Evolutionary conservation across 2,329 filamentous ascomycete species (phyloP).

Genomic region (Sporothrix humicola): DNA sequence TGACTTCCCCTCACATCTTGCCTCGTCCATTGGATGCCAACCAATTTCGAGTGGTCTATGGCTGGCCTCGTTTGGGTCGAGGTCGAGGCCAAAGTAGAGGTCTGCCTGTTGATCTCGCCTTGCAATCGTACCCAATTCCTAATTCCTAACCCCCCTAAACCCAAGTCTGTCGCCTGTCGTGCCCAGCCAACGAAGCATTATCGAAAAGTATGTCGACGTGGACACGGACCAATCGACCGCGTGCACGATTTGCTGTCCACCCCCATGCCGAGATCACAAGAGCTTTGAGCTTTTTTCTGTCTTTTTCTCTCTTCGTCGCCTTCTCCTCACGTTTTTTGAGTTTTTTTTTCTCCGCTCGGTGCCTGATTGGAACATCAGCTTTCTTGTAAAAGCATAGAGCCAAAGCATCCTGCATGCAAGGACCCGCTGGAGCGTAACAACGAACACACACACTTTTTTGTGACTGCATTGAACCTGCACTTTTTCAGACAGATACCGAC

Average conservation of each 20-base stretch:
- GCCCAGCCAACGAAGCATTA: constrained; percentile 5
- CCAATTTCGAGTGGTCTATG: not conserved
- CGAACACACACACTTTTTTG: not conserved
- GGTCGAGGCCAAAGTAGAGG: not conserved
- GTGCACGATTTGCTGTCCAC: constrained; percentile 42
- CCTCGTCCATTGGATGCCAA: not conserved
- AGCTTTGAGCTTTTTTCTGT: constrained; percentile 40
- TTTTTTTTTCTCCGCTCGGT: constrained; percentile 22
- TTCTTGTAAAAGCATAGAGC: not conserved
- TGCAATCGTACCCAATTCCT: no score
- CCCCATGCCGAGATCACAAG: constrained; percentile 43
- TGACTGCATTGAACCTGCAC: not conserved
- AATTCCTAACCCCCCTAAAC: not conserved
- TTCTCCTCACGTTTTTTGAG: constrained; percentile 18
- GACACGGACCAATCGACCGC: constrained; percentile 44
- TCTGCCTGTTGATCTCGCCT: not conserved
- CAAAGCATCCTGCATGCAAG: constrained; percentile 31
- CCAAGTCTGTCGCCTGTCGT: constrained; percentile 3
- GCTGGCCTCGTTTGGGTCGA: not conserved
- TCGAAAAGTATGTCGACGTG: constrained; percentile 12
- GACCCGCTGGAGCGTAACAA: constrained; percentile 33
- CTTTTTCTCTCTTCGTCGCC: not conserved
- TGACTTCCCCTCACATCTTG: not conserved
- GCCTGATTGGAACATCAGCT: constrained; percentile 34
- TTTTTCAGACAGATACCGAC: constrained; percentile 14